These are phyloP conservation scores for Sphaerosporella brunnea DNA, from an alignment of 495 filamentous ascomycete species.

Conservation along the genomic window DNA sequence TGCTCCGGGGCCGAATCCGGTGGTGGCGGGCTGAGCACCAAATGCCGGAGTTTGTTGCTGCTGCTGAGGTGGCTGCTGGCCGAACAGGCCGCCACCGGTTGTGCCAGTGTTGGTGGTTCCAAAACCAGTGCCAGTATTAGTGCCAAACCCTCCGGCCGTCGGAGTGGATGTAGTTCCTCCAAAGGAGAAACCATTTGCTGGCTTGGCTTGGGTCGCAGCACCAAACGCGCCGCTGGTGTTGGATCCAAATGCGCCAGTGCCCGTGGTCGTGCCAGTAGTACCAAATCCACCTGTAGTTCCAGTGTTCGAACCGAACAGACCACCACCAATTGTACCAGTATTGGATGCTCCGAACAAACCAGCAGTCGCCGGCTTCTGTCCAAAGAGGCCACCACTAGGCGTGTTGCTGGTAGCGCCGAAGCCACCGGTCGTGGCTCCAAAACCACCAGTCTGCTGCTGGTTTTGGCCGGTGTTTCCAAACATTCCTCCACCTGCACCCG, in stretches of 20 bases:
- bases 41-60: constrained; percentile 27
- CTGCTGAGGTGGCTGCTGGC: constrained; percentile 27
- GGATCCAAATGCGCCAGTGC: constrained; percentile 1
- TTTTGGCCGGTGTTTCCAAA: constrained; percentile 31
- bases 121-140: constrained; percentile 27
- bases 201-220: constrained; percentile 24
- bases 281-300: constrained; percentile 15
- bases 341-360: constrained; percentile 32
- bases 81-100: constrained; percentile 33
- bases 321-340: constrained; percentile 33
- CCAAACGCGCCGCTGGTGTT: constrained; percentile 29
- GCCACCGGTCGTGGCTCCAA: constrained; percentile 20
- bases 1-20: constrained; percentile 26
- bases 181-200: constrained; percentile 40
- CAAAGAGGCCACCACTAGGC: constrained; percentile 32
- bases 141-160: constrained; percentile 18
- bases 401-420: constrained; percentile 31
- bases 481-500: constrained; percentile 29
- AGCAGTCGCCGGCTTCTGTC: constrained; percentile 31
- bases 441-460: background rate
- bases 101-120: constrained; percentile 25
- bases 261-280: background rate
- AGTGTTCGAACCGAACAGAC: constrained; percentile 39
- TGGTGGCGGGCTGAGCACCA: constrained; percentile 14
- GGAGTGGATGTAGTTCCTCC: constrained; percentile 9